These are phyloP conservation scores for Aureobasidium melanogenum DNA, from an alignment of 2,329 filamentous ascomycete genomes.

Conservation along the genomic window DNA sequence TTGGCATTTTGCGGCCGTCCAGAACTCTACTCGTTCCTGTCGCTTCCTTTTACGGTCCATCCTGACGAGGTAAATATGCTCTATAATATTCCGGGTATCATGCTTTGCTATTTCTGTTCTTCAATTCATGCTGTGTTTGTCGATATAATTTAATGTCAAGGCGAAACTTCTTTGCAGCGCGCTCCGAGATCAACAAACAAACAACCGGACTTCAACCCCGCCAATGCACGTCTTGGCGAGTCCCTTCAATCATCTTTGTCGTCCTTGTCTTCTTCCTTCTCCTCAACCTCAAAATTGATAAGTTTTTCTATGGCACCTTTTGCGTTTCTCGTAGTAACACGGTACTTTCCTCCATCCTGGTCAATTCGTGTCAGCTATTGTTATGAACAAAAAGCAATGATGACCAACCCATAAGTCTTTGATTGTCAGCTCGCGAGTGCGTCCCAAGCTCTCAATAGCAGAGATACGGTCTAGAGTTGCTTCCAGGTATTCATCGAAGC, in stretches of 20 bases:
- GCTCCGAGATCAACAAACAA: neutral
- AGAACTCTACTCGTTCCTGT: constrained; percentile 15
- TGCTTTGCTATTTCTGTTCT: neutral
- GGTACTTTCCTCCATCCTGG: constrained; percentile 65
- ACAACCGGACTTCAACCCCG: neutral
- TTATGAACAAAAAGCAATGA: neutral
- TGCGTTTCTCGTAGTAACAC: constrained; percentile 44
- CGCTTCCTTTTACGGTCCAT: constrained; percentile 12
- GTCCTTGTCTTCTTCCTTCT: constrained; percentile 17
- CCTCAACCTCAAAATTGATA: constrained; percentile 37
- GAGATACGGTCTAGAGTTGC: constrained; percentile 74
- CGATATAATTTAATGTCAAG: neutral
- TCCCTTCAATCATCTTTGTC: constrained; percentile 16
- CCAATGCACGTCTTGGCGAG: neutral
- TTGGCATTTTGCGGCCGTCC: constrained; percentile 36
- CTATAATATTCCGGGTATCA: neutral
- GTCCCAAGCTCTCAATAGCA: constrained; percentile 87
- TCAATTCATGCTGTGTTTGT: neutral
- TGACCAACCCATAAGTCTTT: constrained; percentile 68
- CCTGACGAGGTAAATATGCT: neutral
- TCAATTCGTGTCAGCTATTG: neutral
- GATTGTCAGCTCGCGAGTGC: constrained; percentile 89
- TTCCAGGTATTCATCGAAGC: constrained; percentile 76
- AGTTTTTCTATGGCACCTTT: constrained; percentile 39
- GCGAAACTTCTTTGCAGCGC: neutral